Conservation (phyloP, 805 yeast species). For the Debaryomyces castellii region DNA sequence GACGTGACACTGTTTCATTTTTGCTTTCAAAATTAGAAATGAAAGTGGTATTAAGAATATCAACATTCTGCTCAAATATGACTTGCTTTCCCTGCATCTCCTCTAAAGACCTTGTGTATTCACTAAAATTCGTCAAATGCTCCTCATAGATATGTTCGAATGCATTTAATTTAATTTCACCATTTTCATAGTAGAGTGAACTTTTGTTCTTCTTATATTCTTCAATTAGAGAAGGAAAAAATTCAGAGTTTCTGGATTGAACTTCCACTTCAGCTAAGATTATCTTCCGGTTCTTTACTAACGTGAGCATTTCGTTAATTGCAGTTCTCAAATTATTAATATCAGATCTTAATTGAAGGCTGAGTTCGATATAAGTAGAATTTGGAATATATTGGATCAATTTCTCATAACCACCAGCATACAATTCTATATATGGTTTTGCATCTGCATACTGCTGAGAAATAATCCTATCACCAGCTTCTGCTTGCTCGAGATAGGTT, state of each 20-base stretch:
- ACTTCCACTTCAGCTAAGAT: constrained; percentile 43
- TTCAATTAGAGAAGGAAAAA: constrained; percentile 53
- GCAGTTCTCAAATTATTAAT: constrained; percentile 34
- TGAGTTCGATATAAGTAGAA: constrained; percentile 32
- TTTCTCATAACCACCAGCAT: constrained; percentile 38
- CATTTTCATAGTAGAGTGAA: constrained; percentile 13
- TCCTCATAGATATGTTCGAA: constrained; percentile 39
- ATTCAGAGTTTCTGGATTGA: constrained; percentile 45
- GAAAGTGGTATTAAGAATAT: constrained; percentile 28
- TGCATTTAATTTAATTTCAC: constrained; percentile 23
- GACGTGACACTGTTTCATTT: constrained; percentile 24
- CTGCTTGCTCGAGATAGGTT: constrained; percentile 55
- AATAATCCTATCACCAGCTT: constrained; percentile 58
- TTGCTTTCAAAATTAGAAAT: constrained; percentile 16
- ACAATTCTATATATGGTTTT: constrained; percentile 43
- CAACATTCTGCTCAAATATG: constrained; percentile 38
- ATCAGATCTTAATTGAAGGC: constrained; percentile 35
- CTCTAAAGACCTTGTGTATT: constrained; percentile 50
- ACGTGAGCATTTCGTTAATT: constrained; percentile 23
- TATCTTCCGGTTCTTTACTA: constrained; percentile 37
- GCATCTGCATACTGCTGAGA: constrained; percentile 47
- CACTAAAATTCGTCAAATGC: constrained; percentile 47
- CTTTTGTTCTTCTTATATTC: constrained; percentile 35
- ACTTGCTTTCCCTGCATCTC: constrained; percentile 30
- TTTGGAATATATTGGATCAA: constrained; percentile 40